A percentile compares a stretch with the other conserved stretches of the same genome.
Evolutionary conservation across 192 early-diverging fungal genomes (phyloP).

Genomic region (Coemansia erecta): DNA sequence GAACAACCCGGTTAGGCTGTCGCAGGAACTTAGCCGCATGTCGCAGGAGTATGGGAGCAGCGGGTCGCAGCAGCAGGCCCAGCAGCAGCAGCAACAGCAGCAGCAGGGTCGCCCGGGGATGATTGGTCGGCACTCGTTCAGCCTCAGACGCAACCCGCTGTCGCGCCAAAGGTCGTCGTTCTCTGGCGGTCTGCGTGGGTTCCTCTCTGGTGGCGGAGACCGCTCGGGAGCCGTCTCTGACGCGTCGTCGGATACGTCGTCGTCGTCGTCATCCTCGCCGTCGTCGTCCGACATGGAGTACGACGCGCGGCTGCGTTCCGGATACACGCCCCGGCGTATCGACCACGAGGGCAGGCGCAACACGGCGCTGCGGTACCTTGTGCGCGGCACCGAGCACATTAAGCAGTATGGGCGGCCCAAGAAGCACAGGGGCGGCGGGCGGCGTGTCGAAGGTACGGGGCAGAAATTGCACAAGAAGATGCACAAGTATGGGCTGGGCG

Average conservation of each 20-base stretch:
- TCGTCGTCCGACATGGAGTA: slow-evolving; percentile 23
- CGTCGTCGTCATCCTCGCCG: slow-evolving; percentile 16
- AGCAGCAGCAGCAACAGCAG: slow-evolving; percentile 4
- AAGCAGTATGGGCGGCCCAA: slow-evolving; percentile 32
- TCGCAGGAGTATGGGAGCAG: slow-evolving; percentile 29
- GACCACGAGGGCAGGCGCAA: slow-evolving; percentile 30
- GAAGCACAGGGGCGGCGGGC: neutral
- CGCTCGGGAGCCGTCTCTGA: neutral
- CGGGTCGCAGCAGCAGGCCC: neutral
- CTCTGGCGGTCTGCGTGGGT: slow-evolving; percentile 28
- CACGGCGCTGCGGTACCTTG: slow-evolving; percentile 40
- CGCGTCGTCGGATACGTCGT: slow-evolving; percentile 4
- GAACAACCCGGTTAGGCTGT: slow-evolving; percentile 26
- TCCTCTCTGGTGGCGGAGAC: slow-evolving; percentile 19
- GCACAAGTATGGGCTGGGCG: slow-evolving; percentile 19
- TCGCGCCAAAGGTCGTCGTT: slow-evolving; percentile 30
- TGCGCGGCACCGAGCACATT: slow-evolving; percentile 53
- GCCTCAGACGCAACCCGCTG: slow-evolving; percentile 16
- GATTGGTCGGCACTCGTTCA: slow-evolving; percentile 30
- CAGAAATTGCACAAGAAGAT: slow-evolving; percentile 24
- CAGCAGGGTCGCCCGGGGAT: slow-evolving; percentile 4
- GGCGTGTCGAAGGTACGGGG: neutral
- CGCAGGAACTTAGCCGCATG: slow-evolving; percentile 23
- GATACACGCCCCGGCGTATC: slow-evolving; percentile 15
- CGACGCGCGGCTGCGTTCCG: slow-evolving; percentile 7